phyloP scores from a whole-genome alignment of 2,329 filamentous ascomycete genomes.

The Juglanconis oblonga region DNA sequence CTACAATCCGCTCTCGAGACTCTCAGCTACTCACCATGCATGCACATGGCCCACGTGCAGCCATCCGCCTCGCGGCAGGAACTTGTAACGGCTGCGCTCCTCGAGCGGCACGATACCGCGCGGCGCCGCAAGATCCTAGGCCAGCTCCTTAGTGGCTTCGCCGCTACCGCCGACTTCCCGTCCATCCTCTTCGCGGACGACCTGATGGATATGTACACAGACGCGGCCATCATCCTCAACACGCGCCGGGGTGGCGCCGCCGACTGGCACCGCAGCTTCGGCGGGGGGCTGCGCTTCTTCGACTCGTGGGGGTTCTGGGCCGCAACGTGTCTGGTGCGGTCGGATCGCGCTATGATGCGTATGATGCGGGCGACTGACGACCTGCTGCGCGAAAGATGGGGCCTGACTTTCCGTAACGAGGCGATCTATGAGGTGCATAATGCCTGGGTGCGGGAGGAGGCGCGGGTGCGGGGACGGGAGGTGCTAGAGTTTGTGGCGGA shows the following conservation, averaged over 20 bases:
- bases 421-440: constrained; percentile 14
- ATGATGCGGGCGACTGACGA: constrained; percentile 15
- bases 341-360: constrained; percentile 14
- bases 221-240: constrained; percentile 33
- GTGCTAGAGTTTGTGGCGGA: constrained; percentile 12
- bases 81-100: constrained; percentile 26
- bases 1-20: constrained; percentile 32
- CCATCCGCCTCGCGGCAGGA: constrained; percentile 23
- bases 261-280: constrained; percentile 10
- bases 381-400: constrained; percentile 10
- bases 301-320: constrained; percentile 15
- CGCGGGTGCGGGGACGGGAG: constrained; percentile 7
- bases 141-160: constrained; percentile 30
- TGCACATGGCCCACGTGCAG: constrained; percentile 28
- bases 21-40: constrained; percentile 28
- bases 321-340: constrained; percentile 12
- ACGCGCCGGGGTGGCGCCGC: constrained; percentile 6
- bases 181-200: constrained; percentile 32
- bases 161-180: constrained; percentile 27
- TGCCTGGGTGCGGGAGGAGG: constrained; percentile 12
- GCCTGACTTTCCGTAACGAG: constrained; percentile 8
- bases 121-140: constrained; percentile 28
- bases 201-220: constrained; percentile 37
- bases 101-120: constrained; percentile 23
- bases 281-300: constrained; percentile 15